phyloP scores from a whole-genome alignment of 371 early-diverging fungal species.

The Mucor circinelloides region DNA sequence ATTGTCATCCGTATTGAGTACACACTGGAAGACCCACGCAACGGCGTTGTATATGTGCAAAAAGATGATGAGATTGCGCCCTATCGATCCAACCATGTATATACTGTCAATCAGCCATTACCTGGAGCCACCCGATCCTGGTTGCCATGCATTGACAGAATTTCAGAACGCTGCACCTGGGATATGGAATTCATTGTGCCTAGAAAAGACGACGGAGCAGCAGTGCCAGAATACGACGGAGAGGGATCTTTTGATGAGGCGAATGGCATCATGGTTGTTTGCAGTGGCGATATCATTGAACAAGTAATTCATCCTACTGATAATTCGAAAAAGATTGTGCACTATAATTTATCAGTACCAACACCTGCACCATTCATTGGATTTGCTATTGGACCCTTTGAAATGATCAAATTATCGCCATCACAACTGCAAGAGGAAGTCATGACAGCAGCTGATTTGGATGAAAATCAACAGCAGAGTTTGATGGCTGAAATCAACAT shows the following conservation, averaged over 20 bases:
- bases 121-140: slow-evolving; percentile 82
- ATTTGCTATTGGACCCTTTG: slow-evolving; percentile 79
- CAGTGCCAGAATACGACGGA: slow-evolving; percentile 41
- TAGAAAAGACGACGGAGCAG: slow-evolving; percentile 29
- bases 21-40: slow-evolving; percentile 51
- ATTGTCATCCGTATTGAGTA: slow-evolving; percentile 57
- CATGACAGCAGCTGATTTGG: slow-evolving; percentile 48
- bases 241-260: slow-evolving; percentile 51
- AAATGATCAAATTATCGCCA: slow-evolving; percentile 52
- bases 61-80: slow-evolving; percentile 63
- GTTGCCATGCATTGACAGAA: slow-evolving; percentile 87
- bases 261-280: slow-evolving; percentile 69
- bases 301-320: slow-evolving; percentile 69
- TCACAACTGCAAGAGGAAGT: slow-evolving; percentile 49
- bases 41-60: slow-evolving; percentile 60
- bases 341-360: slow-evolving; percentile 63
- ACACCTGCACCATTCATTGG: slow-evolving; percentile 73
- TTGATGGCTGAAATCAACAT: slow-evolving; percentile 50
- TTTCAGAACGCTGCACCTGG: slow-evolving; percentile 83
- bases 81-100: slow-evolving; percentile 66
- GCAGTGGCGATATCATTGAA: slow-evolving; percentile 77
- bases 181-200: slow-evolving; percentile 86
- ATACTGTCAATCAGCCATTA: slow-evolving; percentile 76
- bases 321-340: slow-evolving; percentile 56
- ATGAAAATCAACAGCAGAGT: slow-evolving; percentile 52